These are phyloP conservation scores for Apiotrichum veenhuisii DNA, from an alignment of 1,284 basidiomycete species.

Conservation along the genomic window DNA sequence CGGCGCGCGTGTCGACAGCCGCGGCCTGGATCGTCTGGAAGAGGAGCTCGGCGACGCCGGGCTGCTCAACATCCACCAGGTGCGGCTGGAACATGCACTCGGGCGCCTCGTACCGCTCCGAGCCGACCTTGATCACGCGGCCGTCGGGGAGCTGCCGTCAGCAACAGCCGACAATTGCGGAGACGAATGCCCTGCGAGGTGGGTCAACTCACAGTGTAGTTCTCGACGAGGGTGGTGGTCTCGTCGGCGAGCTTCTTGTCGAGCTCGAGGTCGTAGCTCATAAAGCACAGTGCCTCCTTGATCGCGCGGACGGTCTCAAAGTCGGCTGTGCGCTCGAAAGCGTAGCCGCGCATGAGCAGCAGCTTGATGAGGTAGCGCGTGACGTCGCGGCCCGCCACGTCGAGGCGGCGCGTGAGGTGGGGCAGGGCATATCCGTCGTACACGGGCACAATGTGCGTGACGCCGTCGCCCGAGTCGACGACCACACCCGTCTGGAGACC, in stretches of 20 bases:
- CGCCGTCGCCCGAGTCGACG: constrained; percentile 97
- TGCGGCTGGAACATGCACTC: constrained; percentile 99
- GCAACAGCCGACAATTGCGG: neutral
- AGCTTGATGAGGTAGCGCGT: constrained; percentile 98
- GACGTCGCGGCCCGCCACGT: constrained; percentile 96
- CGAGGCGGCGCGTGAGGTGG: constrained; percentile 87
- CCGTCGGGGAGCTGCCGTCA: constrained; percentile 81
- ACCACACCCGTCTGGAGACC: constrained; percentile 97
- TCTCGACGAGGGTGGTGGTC: constrained; percentile 94
- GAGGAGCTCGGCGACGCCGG: constrained; percentile 94
- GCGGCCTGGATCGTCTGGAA: constrained; percentile 94
- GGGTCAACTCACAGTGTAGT: constrained; percentile 77
- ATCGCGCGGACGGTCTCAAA: constrained; percentile 98
- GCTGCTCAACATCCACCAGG: constrained; percentile 94
- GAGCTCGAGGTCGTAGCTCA: constrained; percentile 92
- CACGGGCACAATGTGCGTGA: constrained; percentile 97
- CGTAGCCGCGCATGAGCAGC: constrained; percentile 95
- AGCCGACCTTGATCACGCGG: constrained; percentile 93
- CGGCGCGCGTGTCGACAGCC: constrained; percentile 81
- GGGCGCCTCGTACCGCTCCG: constrained; percentile 99
- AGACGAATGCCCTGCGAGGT: too few relatives aligned
- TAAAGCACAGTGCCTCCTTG: constrained; percentile 98
- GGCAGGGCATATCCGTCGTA: constrained; percentile 96
- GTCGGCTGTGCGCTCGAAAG: constrained; percentile 98
- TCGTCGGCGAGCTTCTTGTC: constrained; percentile 94